Evolutionary conservation across 164 flowering plant species (phyloP).

Genomic region (Dillenia turbinata): DNA sequence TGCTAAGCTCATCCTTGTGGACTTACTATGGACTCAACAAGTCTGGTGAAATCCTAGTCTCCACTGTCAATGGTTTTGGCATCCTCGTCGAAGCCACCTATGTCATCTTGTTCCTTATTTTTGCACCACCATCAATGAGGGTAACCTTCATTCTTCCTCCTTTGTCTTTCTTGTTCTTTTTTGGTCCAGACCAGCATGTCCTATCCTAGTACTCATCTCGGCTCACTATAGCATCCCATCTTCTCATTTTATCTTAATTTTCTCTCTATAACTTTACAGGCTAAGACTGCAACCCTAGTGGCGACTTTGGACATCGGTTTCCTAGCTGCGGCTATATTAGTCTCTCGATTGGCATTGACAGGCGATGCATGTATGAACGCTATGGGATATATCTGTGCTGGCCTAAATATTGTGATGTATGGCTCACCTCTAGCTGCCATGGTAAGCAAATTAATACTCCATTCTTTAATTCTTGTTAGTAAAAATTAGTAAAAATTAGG

Average conservation of each 20-base stretch:
- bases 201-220: too few relatives aligned
- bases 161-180: too few relatives aligned
- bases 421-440: conserved; percentile 46
- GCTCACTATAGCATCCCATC: too few relatives aligned
- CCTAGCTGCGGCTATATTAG: conserved; percentile 21
- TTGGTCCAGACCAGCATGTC: too few relatives aligned
- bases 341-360: conserved; percentile 23
- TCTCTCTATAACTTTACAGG: conserved; percentile 22
- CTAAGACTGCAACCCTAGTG: conserved; percentile 19
- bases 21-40: conserved; percentile 46
- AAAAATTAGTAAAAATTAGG: too few relatives aligned
- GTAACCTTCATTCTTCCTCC: conserved; percentile 10
- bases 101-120: conserved; percentile 39
- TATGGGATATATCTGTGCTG: conserved; percentile 31
- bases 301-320: conserved; percentile 28
- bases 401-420: conserved; percentile 44
- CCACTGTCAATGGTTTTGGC: conserved; percentile 62
- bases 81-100: conserved; percentile 29
- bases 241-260: background rate
- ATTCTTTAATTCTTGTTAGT: too few relatives aligned
- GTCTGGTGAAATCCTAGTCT: conserved; percentile 41
- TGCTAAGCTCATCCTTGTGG: conserved; percentile 41
- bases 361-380: conserved; percentile 23
- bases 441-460: conserved; percentile 23
- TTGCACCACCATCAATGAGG: conserved; percentile 35